These are phyloP conservation scores for Pistacia atlantica DNA, from an alignment of 345 rosid species.

Conservation along the genomic window DNA sequence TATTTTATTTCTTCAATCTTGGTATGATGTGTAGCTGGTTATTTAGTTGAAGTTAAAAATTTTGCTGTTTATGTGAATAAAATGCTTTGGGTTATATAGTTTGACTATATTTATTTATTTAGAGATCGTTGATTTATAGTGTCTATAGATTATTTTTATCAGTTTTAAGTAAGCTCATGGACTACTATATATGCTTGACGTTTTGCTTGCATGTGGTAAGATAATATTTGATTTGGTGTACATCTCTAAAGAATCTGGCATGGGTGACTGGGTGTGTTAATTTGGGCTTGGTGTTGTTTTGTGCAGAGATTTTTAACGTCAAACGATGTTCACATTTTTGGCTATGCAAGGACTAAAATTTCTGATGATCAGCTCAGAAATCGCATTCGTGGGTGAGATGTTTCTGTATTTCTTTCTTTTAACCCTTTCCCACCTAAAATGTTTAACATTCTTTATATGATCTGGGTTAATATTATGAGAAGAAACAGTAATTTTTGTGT, in stretches of 20 bases:
- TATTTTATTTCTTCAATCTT: neutral
- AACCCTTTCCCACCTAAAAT: neutral
- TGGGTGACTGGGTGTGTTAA: neutral
- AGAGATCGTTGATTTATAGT: neutral
- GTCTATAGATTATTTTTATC: neutral
- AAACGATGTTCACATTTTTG: constrained; percentile 87
- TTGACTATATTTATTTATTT: neutral
- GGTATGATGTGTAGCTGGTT: neutral
- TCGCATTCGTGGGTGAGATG: constrained; percentile 70
- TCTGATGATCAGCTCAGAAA: constrained; percentile 71
- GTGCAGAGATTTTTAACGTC: constrained; percentile 80
- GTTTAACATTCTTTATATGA: neutral
- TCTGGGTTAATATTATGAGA: neutral
- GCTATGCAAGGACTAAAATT: constrained; percentile 91
- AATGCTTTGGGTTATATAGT: neutral
- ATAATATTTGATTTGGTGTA: neutral
- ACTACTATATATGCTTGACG: neutral
- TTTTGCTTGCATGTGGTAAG: neutral
- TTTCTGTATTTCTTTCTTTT: neutral
- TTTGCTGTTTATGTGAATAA: neutral
- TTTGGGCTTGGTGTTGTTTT: constrained; percentile 14
- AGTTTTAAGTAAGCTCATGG: neutral
- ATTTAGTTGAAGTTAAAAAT: neutral
- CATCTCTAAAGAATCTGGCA: neutral
- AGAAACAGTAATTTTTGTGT: neutral